Base-by-base conservation (phyloP, 2,329 filamentous ascomycete genomes). In the Trichophyton rubrum region DNA sequence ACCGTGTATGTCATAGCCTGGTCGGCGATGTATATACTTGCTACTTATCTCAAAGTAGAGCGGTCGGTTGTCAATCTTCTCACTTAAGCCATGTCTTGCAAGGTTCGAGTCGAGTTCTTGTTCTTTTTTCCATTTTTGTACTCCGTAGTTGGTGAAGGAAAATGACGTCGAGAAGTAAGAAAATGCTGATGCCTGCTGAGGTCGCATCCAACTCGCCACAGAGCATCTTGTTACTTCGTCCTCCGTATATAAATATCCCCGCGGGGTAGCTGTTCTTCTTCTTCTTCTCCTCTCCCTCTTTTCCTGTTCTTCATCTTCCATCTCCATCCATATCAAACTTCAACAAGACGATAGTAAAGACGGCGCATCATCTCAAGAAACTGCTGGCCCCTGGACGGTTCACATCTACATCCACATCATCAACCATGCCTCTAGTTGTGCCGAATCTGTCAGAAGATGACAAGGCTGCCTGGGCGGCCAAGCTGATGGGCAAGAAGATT, bases 371-470 rank as follows among this genome's bases (percentile, higher is more conserved):
- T 53, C 49, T 53, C 9, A 53, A 53, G 49, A 53, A 53, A 27
- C 49, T 53, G 49, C 22, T 33, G 13, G 55, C 22, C 30, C 53
- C 27, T 17, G 27, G n/a, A 24, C 15, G 38, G 17, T 30, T 38
- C 55, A 57, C 15, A 24, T 57, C 55, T 24, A 57, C 55, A 41
- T 57, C 55, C 13, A 57, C 55, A 41, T 9, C 33, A 38, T 38
- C 55, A 62, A 71, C 15, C 45, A 79, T 79, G 77, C 77, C 77
- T 68, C 76, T 79, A 60, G 74, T 79, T 61, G 71, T 78, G 40
- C 76, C 76, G 20, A 72, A 74, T 58, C 68, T 78, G 65, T 75
- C 68, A 66, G 57, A 62, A 57, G 68, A 68, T 41, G 68, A 72
- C 59, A 71, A 71, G 66, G 67, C 69, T 33, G 71, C 75, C 58